phyloP scores from a whole-genome alignment of 352 stramenopile species.

The Pseudoperonospora humuli region DNA sequence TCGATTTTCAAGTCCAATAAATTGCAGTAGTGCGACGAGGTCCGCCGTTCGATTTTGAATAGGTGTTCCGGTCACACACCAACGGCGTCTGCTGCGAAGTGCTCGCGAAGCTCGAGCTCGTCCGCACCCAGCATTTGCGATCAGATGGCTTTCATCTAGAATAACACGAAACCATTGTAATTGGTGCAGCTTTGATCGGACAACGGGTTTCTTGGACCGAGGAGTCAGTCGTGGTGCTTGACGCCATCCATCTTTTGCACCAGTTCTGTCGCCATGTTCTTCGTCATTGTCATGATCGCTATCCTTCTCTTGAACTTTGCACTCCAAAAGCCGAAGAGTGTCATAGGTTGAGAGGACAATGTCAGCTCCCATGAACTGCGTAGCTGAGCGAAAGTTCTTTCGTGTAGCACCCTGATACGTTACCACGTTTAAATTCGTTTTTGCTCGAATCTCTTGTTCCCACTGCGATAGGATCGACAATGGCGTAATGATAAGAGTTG shows the following conservation, averaged over 20 bases:
- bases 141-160: conserved; percentile 85
- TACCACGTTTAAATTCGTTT: conserved; percentile 69
- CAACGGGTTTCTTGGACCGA: conserved; percentile 20
- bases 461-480: conserved; percentile 83
- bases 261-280: conserved; percentile 10
- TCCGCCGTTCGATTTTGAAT: conserved; percentile 87
- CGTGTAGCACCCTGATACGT: conserved; percentile 62
- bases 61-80: conserved; percentile 87
- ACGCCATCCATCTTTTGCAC: conserved; percentile 17
- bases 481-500: conserved; percentile 73
- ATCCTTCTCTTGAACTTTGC: conserved; percentile 37
- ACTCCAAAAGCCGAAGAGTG: conserved; percentile 64
- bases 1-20: conserved; percentile 60
- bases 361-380: conserved; percentile 74
- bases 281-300: conserved; percentile 12
- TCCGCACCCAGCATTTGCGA: conserved; percentile 76
- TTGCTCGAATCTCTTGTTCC: conserved; percentile 73
- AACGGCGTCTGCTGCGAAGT: conserved; percentile 68
- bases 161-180: conserved; percentile 83
- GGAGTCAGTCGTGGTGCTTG: conserved; percentile 23
- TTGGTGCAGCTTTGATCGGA: conserved; percentile 65
- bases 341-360: conserved; percentile 80
- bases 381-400: conserved; percentile 50
- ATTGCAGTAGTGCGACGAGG: conserved; percentile 79
- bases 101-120: conserved; percentile 47